Base-by-base conservation (phyloP, 495 filamentous ascomycete genomes). In the Cryomyces minteri region DNA sequence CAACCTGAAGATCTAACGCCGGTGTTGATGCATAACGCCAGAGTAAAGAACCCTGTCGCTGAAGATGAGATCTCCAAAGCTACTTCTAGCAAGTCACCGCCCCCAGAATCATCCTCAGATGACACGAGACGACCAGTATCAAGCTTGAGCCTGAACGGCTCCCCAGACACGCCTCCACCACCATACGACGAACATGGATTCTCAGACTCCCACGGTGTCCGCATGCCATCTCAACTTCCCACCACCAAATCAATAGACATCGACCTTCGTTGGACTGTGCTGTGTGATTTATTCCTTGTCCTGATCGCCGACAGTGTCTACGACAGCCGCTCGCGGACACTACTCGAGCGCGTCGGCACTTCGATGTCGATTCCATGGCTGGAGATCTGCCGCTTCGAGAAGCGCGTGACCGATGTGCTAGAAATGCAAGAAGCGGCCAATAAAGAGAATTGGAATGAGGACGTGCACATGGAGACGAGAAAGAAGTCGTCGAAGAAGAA, bases 381-480 rank as follows among this genome's bases (percentile, higher is more conserved):
- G 43, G 92, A 96, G 44, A 92, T 99, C 45, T 90, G 85, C 59
- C 74, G 83, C 32, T 99, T 99, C 54, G 90, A 99, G 62, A 96
- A 96, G 64, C 83, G 88, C 31, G 87, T 96, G 12, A 94, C 88
- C 11, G 90, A 99, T 60, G 84, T 92, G 9, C 67, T 99, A 18
- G 90, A 96, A 61, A 94, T 99, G 83, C 90, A 99, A 65, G 81
- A 93, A 51, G 75, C 79, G 36, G 79, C 85, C 6, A 77, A 84
- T 31, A 92, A 88, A 58, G 92, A 99, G 62, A 93, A 84, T 49
- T 99, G 90, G 90, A 86, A 93, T 53, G 90, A 96, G 62, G 76
- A 85, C 11, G 87, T 92, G 40, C 87, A 96, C 56, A 88, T 95
- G 74, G 87, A 88, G 56, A 79, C 72, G 45, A 73, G 90, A 43